phyloP scores from a whole-genome alignment of 768 basidiomycete species.

The Mycena albidolilacea region DNA sequence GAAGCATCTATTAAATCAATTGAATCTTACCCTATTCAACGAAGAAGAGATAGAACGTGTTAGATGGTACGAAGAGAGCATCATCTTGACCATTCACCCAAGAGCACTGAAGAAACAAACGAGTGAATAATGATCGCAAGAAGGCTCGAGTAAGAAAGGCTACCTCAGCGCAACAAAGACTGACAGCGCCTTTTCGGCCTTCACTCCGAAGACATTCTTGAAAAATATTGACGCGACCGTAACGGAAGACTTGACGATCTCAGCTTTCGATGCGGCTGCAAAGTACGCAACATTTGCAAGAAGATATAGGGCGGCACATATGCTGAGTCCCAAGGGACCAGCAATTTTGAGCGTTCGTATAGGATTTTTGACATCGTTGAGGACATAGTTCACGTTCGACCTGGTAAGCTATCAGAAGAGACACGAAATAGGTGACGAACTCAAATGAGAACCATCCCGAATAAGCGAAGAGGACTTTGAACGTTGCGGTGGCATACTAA shows the following conservation, averaged over 20 bases:
- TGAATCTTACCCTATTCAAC: slow-evolving; percentile 3
- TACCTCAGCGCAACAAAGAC: slow-evolving; percentile 73
- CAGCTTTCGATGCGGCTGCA: slow-evolving; percentile 63
- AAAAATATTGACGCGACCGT: slow-evolving; percentile 77
- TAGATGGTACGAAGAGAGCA: neutral
- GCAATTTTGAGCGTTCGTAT: slow-evolving; percentile 75
- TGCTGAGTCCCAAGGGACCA: slow-evolving; percentile 69
- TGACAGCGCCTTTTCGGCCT: slow-evolving; percentile 68
- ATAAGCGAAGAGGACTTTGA: slow-evolving; percentile 65
- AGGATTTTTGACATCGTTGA: slow-evolving; percentile 74
- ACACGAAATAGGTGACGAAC: neutral
- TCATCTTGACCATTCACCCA: slow-evolving; percentile 21
- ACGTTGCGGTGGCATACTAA: slow-evolving; percentile 73
- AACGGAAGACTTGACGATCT: slow-evolving; percentile 64
- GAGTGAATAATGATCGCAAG: neutral
- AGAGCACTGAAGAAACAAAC: slow-evolving; percentile 29
- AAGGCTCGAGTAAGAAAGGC: neutral
- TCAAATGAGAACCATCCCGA: slow-evolving; percentile 21
- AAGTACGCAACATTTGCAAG: slow-evolving; percentile 74
- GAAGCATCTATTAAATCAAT: neutral
- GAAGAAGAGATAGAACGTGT: neutral
- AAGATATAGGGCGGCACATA: slow-evolving; percentile 67
- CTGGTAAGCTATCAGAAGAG: slow-evolving; percentile 36
- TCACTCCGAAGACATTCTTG: slow-evolving; percentile 67
- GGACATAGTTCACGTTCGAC: slow-evolving; percentile 71